Percentiles rank a stretch among this genome's conserved stretches.
Evolutionary conservation across 169 alveolate genomes (phyloP).

Genomic region (Eimeria sp.): DNA sequence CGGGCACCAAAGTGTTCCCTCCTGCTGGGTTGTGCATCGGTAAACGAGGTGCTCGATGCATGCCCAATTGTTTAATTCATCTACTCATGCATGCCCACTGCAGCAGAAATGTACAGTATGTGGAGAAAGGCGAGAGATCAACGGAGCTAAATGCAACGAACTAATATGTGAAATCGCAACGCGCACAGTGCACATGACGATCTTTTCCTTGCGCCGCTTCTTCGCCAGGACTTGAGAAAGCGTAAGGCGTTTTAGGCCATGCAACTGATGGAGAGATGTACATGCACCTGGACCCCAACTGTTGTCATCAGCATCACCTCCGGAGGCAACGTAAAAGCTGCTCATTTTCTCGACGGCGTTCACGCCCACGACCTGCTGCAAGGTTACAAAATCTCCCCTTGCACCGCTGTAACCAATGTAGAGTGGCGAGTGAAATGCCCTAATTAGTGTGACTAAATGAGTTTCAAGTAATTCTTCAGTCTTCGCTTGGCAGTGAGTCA

Average conservation of each 20-base stretch:
- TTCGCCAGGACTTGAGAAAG: constrained; percentile 28
- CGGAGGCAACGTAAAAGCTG: constrained; percentile 64
- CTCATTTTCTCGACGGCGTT: constrained; percentile 30
- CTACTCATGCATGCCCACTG: background rate
- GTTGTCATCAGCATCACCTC: constrained; percentile 53
- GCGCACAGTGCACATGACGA: constrained; percentile 75
- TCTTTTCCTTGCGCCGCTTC: constrained; percentile 64
- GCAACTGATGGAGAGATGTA: constrained; percentile 58
- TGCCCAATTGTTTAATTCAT: background rate
- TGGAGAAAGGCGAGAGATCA: background rate
- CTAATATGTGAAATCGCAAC: background rate
- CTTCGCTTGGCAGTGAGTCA: background rate
- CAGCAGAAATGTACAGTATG: background rate
- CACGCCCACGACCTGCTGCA: background rate
- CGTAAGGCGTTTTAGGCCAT: constrained; percentile 60
- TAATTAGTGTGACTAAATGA: background rate
- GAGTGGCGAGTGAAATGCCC: background rate
- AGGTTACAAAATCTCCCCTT: background rate
- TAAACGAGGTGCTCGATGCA: background rate
- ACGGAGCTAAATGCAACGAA: background rate
- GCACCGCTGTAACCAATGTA: background rate
- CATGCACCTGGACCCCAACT: constrained; percentile 76
- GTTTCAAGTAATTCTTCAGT: background rate
- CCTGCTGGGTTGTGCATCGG: background rate
- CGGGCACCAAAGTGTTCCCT: background rate